phyloP scores from a whole-genome alignment of 331 rosid genomes.

The Quercus lobata region DNA sequence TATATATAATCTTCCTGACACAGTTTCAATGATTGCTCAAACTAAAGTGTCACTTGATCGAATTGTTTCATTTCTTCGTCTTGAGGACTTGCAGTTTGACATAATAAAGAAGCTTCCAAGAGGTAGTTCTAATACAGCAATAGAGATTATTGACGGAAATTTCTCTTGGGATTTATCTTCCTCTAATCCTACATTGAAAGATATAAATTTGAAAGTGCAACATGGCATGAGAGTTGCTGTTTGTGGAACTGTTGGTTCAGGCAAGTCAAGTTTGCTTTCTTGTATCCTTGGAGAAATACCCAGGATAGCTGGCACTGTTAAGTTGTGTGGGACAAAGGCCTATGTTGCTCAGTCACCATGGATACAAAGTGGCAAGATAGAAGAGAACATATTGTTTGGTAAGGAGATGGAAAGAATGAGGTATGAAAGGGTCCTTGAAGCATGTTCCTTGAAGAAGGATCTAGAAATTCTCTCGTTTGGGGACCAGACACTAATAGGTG shows the following conservation, averaged over 20 bases:
- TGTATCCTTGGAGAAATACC: constrained; percentile 66
- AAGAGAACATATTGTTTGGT: constrained; percentile 45
- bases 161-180: constrained; percentile 63
- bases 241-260: not conserved
- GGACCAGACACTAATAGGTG: constrained; percentile 49
- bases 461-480: constrained; percentile 44
- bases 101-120: constrained; percentile 39
- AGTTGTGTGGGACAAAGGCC: constrained; percentile 46
- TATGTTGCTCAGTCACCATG: constrained; percentile 55
- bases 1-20: constrained; percentile 48
- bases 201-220: constrained; percentile 28
- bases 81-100: constrained; percentile 47
- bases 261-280: constrained; percentile 73
- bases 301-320: constrained; percentile 40
- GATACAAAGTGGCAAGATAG: constrained; percentile 55
- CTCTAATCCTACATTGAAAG: constrained; percentile 31
- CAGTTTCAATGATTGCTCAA: constrained; percentile 59
- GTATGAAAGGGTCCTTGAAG: constrained; percentile 42
- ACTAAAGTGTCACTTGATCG: constrained; percentile 71
- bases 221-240: not conserved
- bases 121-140: constrained; percentile 41
- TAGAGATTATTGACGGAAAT: constrained; percentile 51
- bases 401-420: constrained; percentile 44
- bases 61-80: constrained; percentile 53
- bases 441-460: constrained; percentile 48